Base-by-base conservation (phyloP, 352 stramenopile species). In the Plasmopara muralis region DNA sequence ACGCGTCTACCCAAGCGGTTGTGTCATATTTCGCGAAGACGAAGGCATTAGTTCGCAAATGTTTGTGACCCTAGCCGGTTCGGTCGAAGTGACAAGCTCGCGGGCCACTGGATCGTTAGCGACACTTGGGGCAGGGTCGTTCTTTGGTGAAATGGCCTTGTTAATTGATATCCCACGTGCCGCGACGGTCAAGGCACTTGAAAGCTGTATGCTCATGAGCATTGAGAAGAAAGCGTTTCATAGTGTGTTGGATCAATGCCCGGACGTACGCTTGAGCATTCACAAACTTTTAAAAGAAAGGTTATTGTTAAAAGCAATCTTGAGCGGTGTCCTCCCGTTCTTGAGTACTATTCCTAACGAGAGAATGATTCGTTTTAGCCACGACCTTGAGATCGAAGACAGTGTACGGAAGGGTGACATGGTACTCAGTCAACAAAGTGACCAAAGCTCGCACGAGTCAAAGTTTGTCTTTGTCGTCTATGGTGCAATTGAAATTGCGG, bases 101-200 rank as follows among this genome's bases (percentile, higher is more conserved):
- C 66, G 74, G 9, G 59, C 72, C 0, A 48, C 55, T 4, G 61
- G 56, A 0, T 72, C 74, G 1, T 60, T 90, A n/a, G 80, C 80
- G 9, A 85, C 57, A 8, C 62, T 90, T 0, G 74, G 80, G 14
- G 62, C 80, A 2, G 80, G 80, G 7, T 87, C 77, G 1, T 90
- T 87, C 55, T 90, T 90, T 55, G 80, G 80, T 4, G 80, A 90
- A 46, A 90, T 90, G 80, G 84, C 80, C 12, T 57, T 90, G 30
- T 52, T 90, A 7, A 89, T 87, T 50, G 85, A 87, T 49, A 87
- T 87, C 43, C 80, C 80, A 3, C 74, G 80, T 30, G 77, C 80
- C 8, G 80, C 80, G 18, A 89, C 80, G 2, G 74, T 90, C 15
- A 81, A 56, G 37, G 67, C 78, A 8, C 57, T 79, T 2, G 77